Evolutionary conservation across 2,329 filamentous ascomycete species (phyloP), one percentile per base, ranked within the genome.

Genomic region (Aspergillus viridinutans): DNA sequence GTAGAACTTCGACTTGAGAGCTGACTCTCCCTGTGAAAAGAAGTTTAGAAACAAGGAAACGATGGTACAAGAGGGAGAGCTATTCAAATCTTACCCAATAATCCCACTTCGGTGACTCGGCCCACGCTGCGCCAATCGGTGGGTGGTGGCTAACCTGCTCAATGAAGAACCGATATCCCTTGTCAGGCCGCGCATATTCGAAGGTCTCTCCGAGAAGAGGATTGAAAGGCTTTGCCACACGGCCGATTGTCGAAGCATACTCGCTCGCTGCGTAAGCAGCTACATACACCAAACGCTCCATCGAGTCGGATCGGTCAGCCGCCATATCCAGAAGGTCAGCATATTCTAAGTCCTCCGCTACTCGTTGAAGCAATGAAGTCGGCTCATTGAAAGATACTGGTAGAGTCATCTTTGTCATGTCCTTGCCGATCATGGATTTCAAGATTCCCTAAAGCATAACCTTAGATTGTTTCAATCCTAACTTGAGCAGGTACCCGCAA

Each of bases 381-480:
- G 94, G 94, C 74, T 99, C 94, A 76, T 99, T 99, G 80, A 99
- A 97, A 0, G 94, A 96, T 2, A 99, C 94, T 0, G 94, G 94
- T 21, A 99, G 79, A 0, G 94, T 97, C 93, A 99, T 99, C 80
- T 95, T 97, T 40, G 94, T 97, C 94, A 99, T 97, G 71, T 99
- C 94, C 74, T 99, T 97, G 61, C 94, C 94, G 75, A 99, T 96
- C 94, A 99, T 97, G 23, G 93, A 97, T 78, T 97, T 99, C 61
- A 99, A 79, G 65, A 99, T 97, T 64, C 89, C 89, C 92, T 97
- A 62, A 42, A 51, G 9, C 29, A 50, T 38, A 35, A 53, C 10
- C n/a, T n/a, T 32, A 10, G 25, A 43, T 48, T 10, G 20, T 23
- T 25, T 12, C 3, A 6, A 17, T 28, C 43, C 29, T 52, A 20